Base-by-base conservation (phyloP, 139 green algal species). In the Edaphochlamys debaryana region DNA sequence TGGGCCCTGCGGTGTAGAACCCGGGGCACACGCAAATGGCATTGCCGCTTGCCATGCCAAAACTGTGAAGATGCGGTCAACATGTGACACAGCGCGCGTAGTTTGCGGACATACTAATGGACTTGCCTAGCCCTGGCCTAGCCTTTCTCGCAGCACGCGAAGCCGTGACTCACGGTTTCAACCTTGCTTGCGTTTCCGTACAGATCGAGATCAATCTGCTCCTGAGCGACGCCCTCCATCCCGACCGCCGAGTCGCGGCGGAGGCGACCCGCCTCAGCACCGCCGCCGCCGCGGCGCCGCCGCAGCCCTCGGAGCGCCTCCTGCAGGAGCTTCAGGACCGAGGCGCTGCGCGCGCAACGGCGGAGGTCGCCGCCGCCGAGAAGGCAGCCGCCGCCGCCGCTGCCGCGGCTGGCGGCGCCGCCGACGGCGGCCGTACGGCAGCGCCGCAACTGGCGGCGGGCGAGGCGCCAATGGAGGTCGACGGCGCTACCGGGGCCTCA, bases 141-240 rank as follows among this genome's bases (percentile, higher is more conserved):
- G n/a, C n/a, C 13, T 27, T 62, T 22, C 17, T 4, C 6, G 13
- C 52, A 22, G 52, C 29, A 27, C 52, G 29, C 52, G 13, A 15
- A 15, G 3, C 22, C 30, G 27, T 41, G n/a, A n/a, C n/a, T n/a
- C n/a, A n/a, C n/a, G n/a, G n/a, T n/a, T n/a, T n/a, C n/a, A n/a
- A n/a, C n/a, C n/a, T n/a, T n/a, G n/a, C n/a, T n/a, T n/a, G n/a
- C n/a, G n/a, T n/a, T n/a, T n/a, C n/a, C n/a, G n/a, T n/a, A n/a
- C 79, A 86, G 62, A 85, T 95, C 0, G 92, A 95, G 70, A 87
- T 73, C 7, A 83, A 78, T 0, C 41, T 95, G 60, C 67, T 92
- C 54, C 85, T 95, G 56, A 85, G 86, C 11, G 92, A 95, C 85
- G 30, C 76, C 37, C 93, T 77, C 42, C 45, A 69, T 45, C 89